Percentiles rank a stretch among this genome's conserved stretches.
Evolutionary conservation across 495 filamentous ascomycete species (phyloP).

Genomic region (Podospora pseudocomata): DNA sequence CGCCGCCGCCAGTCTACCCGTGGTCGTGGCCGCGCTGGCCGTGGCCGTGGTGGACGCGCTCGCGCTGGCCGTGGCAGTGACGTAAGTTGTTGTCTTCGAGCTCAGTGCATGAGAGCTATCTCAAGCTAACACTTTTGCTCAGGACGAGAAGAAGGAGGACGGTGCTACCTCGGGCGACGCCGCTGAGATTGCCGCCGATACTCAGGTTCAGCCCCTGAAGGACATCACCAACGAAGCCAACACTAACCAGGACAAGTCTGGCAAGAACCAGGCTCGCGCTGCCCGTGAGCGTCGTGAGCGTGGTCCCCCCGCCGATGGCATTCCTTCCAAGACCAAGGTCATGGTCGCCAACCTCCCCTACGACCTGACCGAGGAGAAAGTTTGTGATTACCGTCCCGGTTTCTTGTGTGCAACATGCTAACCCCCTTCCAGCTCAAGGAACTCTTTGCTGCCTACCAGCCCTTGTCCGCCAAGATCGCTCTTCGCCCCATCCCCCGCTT

Average conservation of each 20-base stretch:
- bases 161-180: constrained; percentile 41
- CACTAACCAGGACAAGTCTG: constrained; percentile 45
- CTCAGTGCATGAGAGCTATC: background rate
- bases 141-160: constrained; percentile 50
- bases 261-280: constrained; percentile 44
- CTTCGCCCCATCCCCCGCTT: constrained; percentile 97
- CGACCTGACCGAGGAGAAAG: constrained; percentile 95
- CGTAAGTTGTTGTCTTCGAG: constrained; percentile 31
- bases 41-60: constrained; percentile 64
- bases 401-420: constrained; percentile 30
- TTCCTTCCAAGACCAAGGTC: constrained; percentile 98
- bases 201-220: constrained; percentile 48
- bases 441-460: constrained; percentile 84
- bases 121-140: constrained; percentile 17
- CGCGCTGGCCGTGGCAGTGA: constrained; percentile 74
- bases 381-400: constrained; percentile 29
- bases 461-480: constrained; percentile 93
- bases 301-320: constrained; percentile 94
- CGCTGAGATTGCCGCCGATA: constrained; percentile 19
- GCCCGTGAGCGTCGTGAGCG: constrained; percentile 70
- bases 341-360: constrained; percentile 99
- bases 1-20: constrained; percentile 74
- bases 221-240: constrained; percentile 51
- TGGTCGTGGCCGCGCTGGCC: constrained; percentile 68
- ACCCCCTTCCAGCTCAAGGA: constrained; percentile 77